phyloP scores from a whole-genome alignment of 768 basidiomycete genomes.

The Kwoniella botswanensis region DNA sequence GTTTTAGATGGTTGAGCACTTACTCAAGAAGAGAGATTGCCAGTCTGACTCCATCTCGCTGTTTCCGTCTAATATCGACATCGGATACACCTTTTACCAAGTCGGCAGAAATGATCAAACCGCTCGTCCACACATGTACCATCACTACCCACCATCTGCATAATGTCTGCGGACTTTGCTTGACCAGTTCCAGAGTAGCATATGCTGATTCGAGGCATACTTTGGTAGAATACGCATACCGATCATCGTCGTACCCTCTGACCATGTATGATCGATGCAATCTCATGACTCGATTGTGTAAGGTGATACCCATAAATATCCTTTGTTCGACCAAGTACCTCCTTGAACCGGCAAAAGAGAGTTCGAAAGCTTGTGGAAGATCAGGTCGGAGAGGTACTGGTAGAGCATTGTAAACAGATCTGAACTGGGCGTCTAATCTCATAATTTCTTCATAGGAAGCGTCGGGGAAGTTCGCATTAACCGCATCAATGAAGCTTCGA shows the following conservation, averaged over 20 bases:
- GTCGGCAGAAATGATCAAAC: slow-evolving; percentile 30
- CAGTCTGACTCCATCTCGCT: slow-evolving; percentile 21
- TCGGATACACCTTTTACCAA: slow-evolving; percentile 14
- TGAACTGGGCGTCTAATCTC: slow-evolving; percentile 19
- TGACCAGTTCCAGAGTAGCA: slow-evolving; percentile 24
- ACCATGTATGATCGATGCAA: slow-evolving; percentile 30
- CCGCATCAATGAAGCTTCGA: slow-evolving; percentile 24
- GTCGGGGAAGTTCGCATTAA: slow-evolving; percentile 31
- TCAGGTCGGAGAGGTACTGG: slow-evolving; percentile 22
- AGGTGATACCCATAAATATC: slow-evolving; percentile 33
- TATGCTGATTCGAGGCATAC: slow-evolving; percentile 28
- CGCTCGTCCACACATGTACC: slow-evolving; percentile 33
- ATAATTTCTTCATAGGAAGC: slow-evolving; percentile 26
- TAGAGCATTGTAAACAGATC: slow-evolving; percentile 21
- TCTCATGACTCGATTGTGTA: slow-evolving; percentile 30
- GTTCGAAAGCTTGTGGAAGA: slow-evolving; percentile 26
- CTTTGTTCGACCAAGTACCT: slow-evolving; percentile 28
- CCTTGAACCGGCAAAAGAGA: slow-evolving; percentile 17
- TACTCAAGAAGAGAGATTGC: slow-evolving; percentile 28
- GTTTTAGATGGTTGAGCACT: background rate
- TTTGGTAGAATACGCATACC: slow-evolving; percentile 24
- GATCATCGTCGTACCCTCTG: slow-evolving; percentile 21
- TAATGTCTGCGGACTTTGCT: slow-evolving; percentile 24
- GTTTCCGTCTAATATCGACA: slow-evolving; percentile 2
- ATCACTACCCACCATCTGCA: slow-evolving; percentile 35